phyloP scores from a whole-genome alignment of 352 stramenopile genomes.

The Pythium biforme region DNA sequence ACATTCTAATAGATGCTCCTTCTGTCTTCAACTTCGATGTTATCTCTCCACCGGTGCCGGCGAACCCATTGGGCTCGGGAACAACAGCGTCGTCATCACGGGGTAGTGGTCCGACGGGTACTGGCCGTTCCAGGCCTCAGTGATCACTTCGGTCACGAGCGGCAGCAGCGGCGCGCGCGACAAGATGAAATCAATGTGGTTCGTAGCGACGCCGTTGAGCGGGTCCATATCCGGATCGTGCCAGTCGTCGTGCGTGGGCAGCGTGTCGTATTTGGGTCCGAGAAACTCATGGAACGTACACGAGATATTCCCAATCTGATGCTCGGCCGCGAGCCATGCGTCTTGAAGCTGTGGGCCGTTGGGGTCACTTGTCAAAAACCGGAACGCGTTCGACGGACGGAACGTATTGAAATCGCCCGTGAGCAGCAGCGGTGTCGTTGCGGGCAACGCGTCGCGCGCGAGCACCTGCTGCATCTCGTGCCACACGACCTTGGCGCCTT shows the following conservation, averaged over 20 bases:
- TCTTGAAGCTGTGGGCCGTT: slow-evolving; percentile 60
- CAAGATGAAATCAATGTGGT: slow-evolving; percentile 90
- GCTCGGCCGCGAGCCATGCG: slow-evolving; percentile 57
- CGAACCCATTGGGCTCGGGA: slow-evolving; percentile 54
- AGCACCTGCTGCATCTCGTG: slow-evolving; percentile 27
- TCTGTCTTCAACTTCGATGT: not conserved
- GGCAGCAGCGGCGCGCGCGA: slow-evolving; percentile 70
- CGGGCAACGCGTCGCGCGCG: slow-evolving; percentile 2
- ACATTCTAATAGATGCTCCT: slow-evolving; percentile 10
- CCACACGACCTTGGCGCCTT: slow-evolving; percentile 36
- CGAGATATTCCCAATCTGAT: slow-evolving; percentile 71
- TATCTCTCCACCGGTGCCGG: slow-evolving; percentile 29
- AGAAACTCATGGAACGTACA: slow-evolving; percentile 86
- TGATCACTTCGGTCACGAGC: slow-evolving; percentile 74
- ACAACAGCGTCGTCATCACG: slow-evolving; percentile 74
- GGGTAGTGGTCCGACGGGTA: slow-evolving; percentile 88
- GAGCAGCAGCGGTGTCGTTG: slow-evolving; percentile 54
- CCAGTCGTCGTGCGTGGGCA: slow-evolving; percentile 27
- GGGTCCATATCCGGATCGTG: slow-evolving; percentile 56
- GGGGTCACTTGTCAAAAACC: slow-evolving; percentile 64
- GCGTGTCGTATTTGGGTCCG: slow-evolving; percentile 42
- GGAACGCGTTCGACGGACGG: slow-evolving; percentile 73
- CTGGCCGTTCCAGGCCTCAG: slow-evolving; percentile 66
- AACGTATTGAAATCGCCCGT: slow-evolving; percentile 89
- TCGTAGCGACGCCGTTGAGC: slow-evolving; percentile 47